A percentile compares a stretch with the other conserved stretches of the same genome.
These are phyloP conservation scores for Coemansia sp. DNA, from an alignment of 192 early-diverging fungal species.

Conservation along the genomic window DNA sequence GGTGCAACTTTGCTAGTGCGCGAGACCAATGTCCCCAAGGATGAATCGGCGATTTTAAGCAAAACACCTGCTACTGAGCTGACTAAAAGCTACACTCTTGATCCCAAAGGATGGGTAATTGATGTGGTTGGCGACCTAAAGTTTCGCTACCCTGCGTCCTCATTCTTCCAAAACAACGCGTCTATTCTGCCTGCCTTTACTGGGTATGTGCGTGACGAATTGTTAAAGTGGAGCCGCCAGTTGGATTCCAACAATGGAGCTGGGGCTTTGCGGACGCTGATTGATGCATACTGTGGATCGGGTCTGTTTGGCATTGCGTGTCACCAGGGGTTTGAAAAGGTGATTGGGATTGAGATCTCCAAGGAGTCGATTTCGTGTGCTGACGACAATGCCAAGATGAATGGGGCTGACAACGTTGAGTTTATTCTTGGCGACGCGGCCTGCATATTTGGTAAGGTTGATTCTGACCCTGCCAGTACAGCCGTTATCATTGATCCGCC, in stretches of 20 bases:
- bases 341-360: conserved; percentile 68
- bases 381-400: conserved; percentile 60
- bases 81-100: conserved; percentile 54
- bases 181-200: conserved; percentile 64
- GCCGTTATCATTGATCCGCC: conserved; percentile 75
- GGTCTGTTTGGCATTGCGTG: conserved; percentile 70
- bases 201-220: conserved; percentile 61
- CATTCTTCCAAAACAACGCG: conserved; percentile 71
- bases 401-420: conserved; percentile 55
- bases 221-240: conserved; percentile 38
- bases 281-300: conserved; percentile 74
- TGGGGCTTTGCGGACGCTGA: conserved; percentile 52
- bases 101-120: conserved; percentile 57
- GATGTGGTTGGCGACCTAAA: conserved; percentile 58
- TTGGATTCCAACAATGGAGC: conserved; percentile 12
- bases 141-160: conserved; percentile 62
- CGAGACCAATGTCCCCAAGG: conserved; percentile 54
- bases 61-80: conserved; percentile 35
- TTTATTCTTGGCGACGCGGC: conserved; percentile 62
- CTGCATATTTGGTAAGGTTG: conserved; percentile 60
- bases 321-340: conserved; percentile 58
- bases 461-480: conserved; percentile 50
- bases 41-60: conserved; percentile 2
- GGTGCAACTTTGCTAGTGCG: conserved; percentile 60
- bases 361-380: conserved; percentile 62